A percentile compares a stretch with the other conserved stretches of the same genome.
Evolutionary conservation across 345 rosid species (phyloP).

Genomic region (Triadica sebifera): DNA sequence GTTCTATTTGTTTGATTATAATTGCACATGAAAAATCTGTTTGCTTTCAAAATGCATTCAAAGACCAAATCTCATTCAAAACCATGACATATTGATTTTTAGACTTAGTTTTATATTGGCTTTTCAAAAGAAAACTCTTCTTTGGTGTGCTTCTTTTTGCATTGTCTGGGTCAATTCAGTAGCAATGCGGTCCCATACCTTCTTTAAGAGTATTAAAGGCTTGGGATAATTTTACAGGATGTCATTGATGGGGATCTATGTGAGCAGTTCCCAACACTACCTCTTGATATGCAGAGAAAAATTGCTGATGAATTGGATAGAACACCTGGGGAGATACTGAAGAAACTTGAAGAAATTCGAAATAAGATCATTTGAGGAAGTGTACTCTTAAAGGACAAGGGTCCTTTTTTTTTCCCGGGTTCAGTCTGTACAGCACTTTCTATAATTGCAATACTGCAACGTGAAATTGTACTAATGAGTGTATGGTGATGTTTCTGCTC

Average conservation of each 20-base stretch:
- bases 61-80: not conserved
- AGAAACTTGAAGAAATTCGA: slow-evolving; percentile 92
- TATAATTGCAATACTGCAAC: too few species aligned
- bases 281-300: slow-evolving; percentile 82
- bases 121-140: not conserved
- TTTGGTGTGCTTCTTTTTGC: not conserved
- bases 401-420: slow-evolving; percentile 1
- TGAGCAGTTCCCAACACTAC: slow-evolving; percentile 91
- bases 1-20: not conserved
- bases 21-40: not conserved
- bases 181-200: not conserved
- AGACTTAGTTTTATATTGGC: not conserved
- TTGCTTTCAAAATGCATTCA: not conserved
- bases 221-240: slow-evolving; percentile 50
- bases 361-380: slow-evolving; percentile 64
- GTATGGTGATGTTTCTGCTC: not conserved
- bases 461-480: not conserved
- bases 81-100: not conserved
- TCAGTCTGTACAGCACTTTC: not conserved
- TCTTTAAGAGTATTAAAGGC: slow-evolving; percentile 15
- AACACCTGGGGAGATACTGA: slow-evolving; percentile 91
- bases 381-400: not conserved
- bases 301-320: slow-evolving; percentile 95
- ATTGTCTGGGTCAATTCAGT: not conserved
- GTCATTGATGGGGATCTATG: slow-evolving; percentile 97